Conservation (phyloP, 108 stramenopile genomes). For the Mediolabrus comicus region DNA sequence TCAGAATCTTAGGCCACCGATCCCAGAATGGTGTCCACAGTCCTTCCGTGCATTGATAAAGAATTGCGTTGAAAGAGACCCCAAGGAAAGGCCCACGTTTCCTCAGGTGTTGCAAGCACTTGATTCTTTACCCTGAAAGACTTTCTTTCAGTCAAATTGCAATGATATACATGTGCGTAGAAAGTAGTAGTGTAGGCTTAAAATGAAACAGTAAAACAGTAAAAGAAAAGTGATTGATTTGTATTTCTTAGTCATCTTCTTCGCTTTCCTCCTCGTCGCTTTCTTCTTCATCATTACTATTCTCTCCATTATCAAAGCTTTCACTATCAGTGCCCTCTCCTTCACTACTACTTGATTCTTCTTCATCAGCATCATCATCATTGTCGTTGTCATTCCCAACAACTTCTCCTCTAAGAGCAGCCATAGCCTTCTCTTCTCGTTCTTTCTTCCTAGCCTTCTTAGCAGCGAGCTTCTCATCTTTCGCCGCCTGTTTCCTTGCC, state of each 20-base stretch:
- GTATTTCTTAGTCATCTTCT: not conserved
- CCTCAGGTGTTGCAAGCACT: slow-evolving; percentile 62
- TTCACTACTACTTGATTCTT: slow-evolving; percentile 40
- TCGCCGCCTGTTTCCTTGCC: slow-evolving; percentile 61
- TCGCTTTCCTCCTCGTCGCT: slow-evolving; percentile 15
- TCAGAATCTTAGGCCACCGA: slow-evolving; percentile 71
- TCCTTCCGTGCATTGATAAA: slow-evolving; percentile 66
- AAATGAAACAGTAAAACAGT: not conserved
- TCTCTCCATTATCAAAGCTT: slow-evolving; percentile 3
- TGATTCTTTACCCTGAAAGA: slow-evolving; percentile 62
- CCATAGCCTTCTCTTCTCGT: slow-evolving; percentile 76
- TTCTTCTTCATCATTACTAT: slow-evolving; percentile 8
- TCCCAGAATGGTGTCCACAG: slow-evolving; percentile 87
- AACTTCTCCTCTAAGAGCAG: slow-evolving; percentile 57
- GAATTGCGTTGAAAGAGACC: slow-evolving; percentile 72
- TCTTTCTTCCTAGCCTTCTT: slow-evolving; percentile 69
- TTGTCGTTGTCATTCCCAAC: not conserved
- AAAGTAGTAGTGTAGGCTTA: not conserved
- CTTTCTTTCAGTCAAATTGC: not conserved
- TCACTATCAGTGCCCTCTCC: slow-evolving; percentile 27
- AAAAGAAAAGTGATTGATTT: not conserved
- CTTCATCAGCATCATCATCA: slow-evolving; percentile 18
- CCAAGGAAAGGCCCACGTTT: slow-evolving; percentile 70
- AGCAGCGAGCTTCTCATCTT: slow-evolving; percentile 80
- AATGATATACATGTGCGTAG: not conserved